Evolutionary conservation across 1,284 basidiomycete genomes (phyloP).

Genomic region (Ustilago trichophora): DNA sequence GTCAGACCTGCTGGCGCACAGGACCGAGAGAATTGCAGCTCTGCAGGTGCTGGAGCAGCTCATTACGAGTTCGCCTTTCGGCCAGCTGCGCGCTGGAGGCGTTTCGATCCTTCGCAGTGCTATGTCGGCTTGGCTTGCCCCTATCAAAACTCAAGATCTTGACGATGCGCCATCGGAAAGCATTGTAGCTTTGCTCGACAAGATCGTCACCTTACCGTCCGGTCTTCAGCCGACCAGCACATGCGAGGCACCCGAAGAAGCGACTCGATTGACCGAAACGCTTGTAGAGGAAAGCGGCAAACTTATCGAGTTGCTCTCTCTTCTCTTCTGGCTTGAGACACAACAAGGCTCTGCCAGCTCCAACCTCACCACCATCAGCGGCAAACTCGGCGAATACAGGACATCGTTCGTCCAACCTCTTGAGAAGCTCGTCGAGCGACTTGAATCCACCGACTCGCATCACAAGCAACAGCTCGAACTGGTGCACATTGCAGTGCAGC

Average conservation of each 20-base stretch:
- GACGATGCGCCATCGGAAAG: neutral
- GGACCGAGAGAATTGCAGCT: conserved; percentile 12
- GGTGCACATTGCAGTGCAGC: conserved; percentile 5
- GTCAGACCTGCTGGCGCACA: conserved; percentile 16
- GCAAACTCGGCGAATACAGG: neutral
- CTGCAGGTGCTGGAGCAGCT: conserved; percentile 32
- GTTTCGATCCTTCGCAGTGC: conserved; percentile 27
- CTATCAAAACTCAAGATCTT: neutral
- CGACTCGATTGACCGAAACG: neutral
- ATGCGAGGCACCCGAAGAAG: neutral
- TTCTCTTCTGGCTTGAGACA: conserved; percentile 23
- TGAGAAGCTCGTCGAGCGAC: neutral
- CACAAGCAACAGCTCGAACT: conserved; percentile 8
- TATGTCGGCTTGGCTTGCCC: neutral
- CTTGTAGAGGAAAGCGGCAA: conserved; percentile 17
- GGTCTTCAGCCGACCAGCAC: neutral
- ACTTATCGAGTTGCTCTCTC: conserved; percentile 19
- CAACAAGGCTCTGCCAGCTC: neutral
- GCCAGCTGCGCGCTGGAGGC: conserved; percentile 43
- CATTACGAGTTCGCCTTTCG: conserved; percentile 46
- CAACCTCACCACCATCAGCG: neutral
- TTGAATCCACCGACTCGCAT: neutral
- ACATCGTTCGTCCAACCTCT: conserved; percentile 8
- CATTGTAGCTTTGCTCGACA: conserved; percentile 6
- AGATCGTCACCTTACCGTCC: conserved; percentile 2